phyloP scores from a whole-genome alignment of 2,329 filamentous ascomycete genomes.

The Blastomyces emzantsi region DNA sequence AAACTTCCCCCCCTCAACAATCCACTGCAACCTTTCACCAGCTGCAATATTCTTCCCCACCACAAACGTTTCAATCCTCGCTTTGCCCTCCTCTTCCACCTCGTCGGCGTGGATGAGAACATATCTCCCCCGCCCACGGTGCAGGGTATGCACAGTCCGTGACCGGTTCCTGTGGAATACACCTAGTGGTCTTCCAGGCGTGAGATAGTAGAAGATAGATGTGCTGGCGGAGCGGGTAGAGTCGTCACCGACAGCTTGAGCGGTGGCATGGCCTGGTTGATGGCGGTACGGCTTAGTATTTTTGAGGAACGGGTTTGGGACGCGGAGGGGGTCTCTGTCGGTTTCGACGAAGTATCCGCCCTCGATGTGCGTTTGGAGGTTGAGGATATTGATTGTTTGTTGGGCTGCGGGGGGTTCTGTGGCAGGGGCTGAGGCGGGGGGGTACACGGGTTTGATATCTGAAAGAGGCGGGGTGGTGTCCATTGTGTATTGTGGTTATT shows the following conservation, averaged over 20 bases:
- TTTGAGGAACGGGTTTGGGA: slow-evolving; percentile 47
- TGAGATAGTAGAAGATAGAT: slow-evolving; percentile 57
- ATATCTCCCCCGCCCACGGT: slow-evolving; percentile 54
- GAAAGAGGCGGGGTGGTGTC: slow-evolving; percentile 14
- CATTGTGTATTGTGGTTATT: slow-evolving; percentile 1
- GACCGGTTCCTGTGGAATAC: slow-evolving; percentile 56
- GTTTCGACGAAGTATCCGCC: slow-evolving; percentile 58
- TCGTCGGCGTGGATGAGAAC: slow-evolving; percentile 54
- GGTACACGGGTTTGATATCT: slow-evolving; percentile 23
- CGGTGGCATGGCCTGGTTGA: slow-evolving; percentile 27
- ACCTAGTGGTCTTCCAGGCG: slow-evolving; percentile 46
- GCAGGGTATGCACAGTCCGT: slow-evolving; percentile 56
- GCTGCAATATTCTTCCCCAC: slow-evolving; percentile 50
- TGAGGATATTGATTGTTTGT: slow-evolving; percentile 37
- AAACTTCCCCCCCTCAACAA: slow-evolving; percentile 59
- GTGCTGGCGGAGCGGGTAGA: slow-evolving; percentile 48
- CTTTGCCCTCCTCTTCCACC: slow-evolving; percentile 30
- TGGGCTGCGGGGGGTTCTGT: slow-evolving; percentile 29
- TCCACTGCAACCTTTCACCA: slow-evolving; percentile 58
- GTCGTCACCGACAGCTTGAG: slow-evolving; percentile 28
- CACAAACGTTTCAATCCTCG: slow-evolving; percentile 53
- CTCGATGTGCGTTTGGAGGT: slow-evolving; percentile 50
- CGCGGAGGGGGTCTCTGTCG: slow-evolving; percentile 43
- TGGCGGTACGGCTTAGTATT: slow-evolving; percentile 24
- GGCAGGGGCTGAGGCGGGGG: slow-evolving; percentile 15